phyloP scores from a whole-genome alignment of 2,329 filamentous ascomycete genomes.

The Phoma sp. region DNA sequence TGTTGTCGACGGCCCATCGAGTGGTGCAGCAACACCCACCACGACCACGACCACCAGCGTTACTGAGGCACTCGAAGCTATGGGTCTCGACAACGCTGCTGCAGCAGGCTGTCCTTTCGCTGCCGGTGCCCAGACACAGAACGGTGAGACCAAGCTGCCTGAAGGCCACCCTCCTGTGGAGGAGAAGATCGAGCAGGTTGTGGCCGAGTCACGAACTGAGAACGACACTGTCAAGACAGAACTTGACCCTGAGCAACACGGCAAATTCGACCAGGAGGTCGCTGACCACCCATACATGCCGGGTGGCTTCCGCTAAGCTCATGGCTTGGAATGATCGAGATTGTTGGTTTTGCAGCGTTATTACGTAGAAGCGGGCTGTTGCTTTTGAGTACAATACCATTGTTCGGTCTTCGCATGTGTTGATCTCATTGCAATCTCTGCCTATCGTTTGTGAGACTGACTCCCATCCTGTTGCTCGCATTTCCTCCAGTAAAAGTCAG shows the following conservation, averaged over 20 bases:
- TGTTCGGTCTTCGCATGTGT: not conserved
- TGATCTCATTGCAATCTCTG: not conserved
- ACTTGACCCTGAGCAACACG: conserved; percentile 18
- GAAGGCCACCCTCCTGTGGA: conserved; percentile 10
- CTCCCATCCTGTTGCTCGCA: not conserved
- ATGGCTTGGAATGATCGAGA: not conserved
- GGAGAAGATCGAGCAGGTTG: conserved; percentile 10
- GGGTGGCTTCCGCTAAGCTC: conserved; percentile 11
- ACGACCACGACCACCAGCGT: conserved; percentile 13
- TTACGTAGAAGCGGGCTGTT: not conserved
- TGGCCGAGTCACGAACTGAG: conserved; percentile 4
- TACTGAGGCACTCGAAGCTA: conserved; percentile 14
- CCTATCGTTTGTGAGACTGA: not conserved
- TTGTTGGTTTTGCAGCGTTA: not conserved
- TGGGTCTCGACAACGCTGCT: conserved; percentile 2
- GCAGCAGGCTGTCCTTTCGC: conserved; percentile 16
- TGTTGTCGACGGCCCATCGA: conserved; percentile 31
- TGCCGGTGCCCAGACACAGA: conserved; percentile 4
- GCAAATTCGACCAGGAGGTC: conserved; percentile 13
- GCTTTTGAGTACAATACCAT: not conserved
- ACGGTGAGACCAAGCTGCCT: conserved; percentile 1
- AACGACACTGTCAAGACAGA: conserved; percentile 12
- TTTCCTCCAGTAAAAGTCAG: no score
- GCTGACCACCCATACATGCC: conserved; percentile 11
- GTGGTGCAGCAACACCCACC: conserved; percentile 13